Percentiles rank a stretch among this genome's conserved stretches.
phyloP scores from a whole-genome alignment of 2,329 filamentous ascomycete species.

The Epichloe hybrida region DNA sequence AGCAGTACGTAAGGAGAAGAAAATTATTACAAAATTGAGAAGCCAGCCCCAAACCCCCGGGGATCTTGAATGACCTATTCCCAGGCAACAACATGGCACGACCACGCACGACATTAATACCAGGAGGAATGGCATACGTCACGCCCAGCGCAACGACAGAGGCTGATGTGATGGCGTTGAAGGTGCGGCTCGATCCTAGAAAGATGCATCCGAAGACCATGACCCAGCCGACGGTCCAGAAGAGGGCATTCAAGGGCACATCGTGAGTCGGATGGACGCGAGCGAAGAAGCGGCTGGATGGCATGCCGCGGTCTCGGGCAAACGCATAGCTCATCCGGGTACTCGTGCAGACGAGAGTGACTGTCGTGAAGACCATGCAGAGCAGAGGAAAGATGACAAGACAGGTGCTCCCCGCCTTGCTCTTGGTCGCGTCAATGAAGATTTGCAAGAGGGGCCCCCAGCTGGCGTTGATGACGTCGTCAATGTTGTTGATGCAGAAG shows the following conservation, averaged over 20 bases:
- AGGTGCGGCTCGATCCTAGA: slow-evolving; percentile 51
- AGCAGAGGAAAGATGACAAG: slow-evolving; percentile 53
- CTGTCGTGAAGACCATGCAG: slow-evolving; percentile 52
- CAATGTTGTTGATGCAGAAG: slow-evolving; percentile 47
- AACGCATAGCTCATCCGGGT: slow-evolving; percentile 57
- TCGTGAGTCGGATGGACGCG: slow-evolving; percentile 46
- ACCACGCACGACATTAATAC: slow-evolving; percentile 54
- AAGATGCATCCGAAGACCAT: slow-evolving; percentile 59
- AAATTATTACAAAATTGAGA: slow-evolving; percentile 14
- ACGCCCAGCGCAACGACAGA: slow-evolving; percentile 62
- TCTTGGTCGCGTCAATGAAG: slow-evolving; percentile 49
- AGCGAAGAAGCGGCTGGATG: slow-evolving; percentile 45
- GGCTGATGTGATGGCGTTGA: slow-evolving; percentile 59
- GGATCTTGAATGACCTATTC: slow-evolving; percentile 22
- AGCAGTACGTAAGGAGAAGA: neutral
- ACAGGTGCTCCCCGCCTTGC: slow-evolving; percentile 47
- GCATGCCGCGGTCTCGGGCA: slow-evolving; percentile 52
- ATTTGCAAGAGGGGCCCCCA: slow-evolving; percentile 48
- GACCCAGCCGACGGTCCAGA: slow-evolving; percentile 46
- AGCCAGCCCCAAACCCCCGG: slow-evolving; percentile 23
- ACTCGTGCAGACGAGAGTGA: slow-evolving; percentile 51
- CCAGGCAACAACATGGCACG: slow-evolving; percentile 52
- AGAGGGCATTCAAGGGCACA: slow-evolving; percentile 53
- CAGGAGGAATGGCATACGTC: slow-evolving; percentile 62
- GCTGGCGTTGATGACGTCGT: slow-evolving; percentile 39